Evolutionary conservation across 2,329 filamentous ascomycete species (phyloP).

Genomic region (Paecilomyces formosus): DNA sequence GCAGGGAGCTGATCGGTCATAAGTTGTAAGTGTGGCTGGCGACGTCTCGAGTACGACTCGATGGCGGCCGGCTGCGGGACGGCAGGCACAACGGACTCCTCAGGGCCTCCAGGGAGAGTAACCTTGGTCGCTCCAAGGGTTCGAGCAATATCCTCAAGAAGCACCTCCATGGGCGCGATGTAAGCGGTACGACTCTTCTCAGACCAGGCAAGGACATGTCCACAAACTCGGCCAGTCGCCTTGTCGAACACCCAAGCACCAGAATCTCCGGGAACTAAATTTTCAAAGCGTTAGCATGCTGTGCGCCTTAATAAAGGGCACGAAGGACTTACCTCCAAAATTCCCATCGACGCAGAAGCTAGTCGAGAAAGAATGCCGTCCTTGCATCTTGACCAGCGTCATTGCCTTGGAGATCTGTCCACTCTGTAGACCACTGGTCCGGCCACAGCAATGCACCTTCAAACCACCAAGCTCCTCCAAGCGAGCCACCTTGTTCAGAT

Average conservation of each 20-base stretch:
- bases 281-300: slow-evolving; percentile 3
- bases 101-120: slow-evolving; percentile 54
- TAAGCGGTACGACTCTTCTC: slow-evolving; percentile 74
- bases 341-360: slow-evolving; percentile 57
- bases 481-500: slow-evolving; percentile 52
- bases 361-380: slow-evolving; percentile 70
- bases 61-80: slow-evolving; percentile 10
- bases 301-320: background rate
- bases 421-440: slow-evolving; percentile 74
- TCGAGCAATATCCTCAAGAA: slow-evolving; percentile 76
- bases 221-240: slow-evolving; percentile 69
- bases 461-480: slow-evolving; percentile 58
- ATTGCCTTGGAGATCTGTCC: slow-evolving; percentile 72
- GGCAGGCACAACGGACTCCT: slow-evolving; percentile 15
- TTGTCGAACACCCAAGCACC: slow-evolving; percentile 90
- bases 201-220: slow-evolving; percentile 86
- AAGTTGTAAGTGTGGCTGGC: slow-evolving; percentile 14
- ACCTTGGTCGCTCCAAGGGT: slow-evolving; percentile 65
- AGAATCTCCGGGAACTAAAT: slow-evolving; percentile 70
- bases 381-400: slow-evolving; percentile 79
- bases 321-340: slow-evolving; percentile 43
- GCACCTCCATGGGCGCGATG: slow-evolving; percentile 89
- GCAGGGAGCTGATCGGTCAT: slow-evolving; percentile 19
- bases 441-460: slow-evolving; percentile 78
- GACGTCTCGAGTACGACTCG: slow-evolving; percentile 13